Evolutionary conservation across 352 stramenopile species (phyloP), one percentile per base, ranked within the genome.

Genomic region (Pythium vanterpoolii): DNA sequence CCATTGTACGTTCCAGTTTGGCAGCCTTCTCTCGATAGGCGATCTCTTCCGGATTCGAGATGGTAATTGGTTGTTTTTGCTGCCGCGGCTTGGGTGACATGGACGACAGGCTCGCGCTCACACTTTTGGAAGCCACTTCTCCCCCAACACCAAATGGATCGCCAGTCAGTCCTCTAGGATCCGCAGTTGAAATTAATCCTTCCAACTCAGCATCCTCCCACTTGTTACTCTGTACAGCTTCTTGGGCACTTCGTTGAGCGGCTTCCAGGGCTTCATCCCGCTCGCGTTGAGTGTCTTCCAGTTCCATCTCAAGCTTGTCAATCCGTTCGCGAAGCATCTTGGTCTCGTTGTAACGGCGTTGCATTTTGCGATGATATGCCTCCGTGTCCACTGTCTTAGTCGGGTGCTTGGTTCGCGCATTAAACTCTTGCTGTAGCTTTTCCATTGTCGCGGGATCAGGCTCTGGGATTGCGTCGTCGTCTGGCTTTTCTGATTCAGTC

Each of bases 361-460:
- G 76, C 79, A 90, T 87, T 55, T 84, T 83, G 27, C 78, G 76
- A 11, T 93, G 83, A 42, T 93, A 90, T 6, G 67, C 51, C 8
- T 83, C 60, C 5, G 62, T 64, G 60, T 89, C 73, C 10, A 88
- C 50, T 26, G 68, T 68, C 70, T 68, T 72, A 0, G 68, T 76
- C 4, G 74, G 52, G 50, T 73, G 66, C 24, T 76, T 76, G 2
- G 74, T 80, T 34, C 77, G 76, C 31, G 77, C 69, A 2, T 65
- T 51, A 33, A 85, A 90, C 39, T 90, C 80, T 19, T 83, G 72
- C 80, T 76, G 88, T 23, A 90, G 61, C 27, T 76, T 70, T 39
- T 83, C 74, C 60, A 83, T 77, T 1, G 81, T 53, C 14, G 53
- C 72, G 1, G 77, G 65, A 47, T 87, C 74, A 0, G 69, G 69